phyloP scores from a whole-genome alignment of 345 rosid species.

The Eutrema japonicum region DNA sequence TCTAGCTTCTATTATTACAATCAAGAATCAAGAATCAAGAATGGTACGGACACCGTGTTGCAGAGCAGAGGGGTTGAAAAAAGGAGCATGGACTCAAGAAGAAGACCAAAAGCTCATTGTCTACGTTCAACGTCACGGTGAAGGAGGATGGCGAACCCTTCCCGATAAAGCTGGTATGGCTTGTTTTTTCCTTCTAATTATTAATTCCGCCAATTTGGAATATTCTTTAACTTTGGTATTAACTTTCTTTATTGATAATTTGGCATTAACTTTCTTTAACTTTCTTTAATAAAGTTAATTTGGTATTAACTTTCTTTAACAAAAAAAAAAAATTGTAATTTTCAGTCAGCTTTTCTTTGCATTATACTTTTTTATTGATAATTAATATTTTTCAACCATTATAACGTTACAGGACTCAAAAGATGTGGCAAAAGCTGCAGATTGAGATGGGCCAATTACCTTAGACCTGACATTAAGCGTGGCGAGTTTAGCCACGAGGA shows the following conservation, averaged over 20 bases:
- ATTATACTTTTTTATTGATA: conserved; percentile 5
- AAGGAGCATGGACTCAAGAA: conserved; percentile 55
- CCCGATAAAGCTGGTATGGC: conserved; percentile 54
- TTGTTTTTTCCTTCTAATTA: neutral
- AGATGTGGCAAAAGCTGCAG: conserved; percentile 61
- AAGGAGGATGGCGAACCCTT: conserved; percentile 55
- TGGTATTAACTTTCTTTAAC: too few species aligned
- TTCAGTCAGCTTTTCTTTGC: conserved; percentile 20
- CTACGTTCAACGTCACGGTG: conserved; percentile 45
- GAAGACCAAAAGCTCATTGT: conserved; percentile 50
- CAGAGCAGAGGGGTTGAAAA: conserved; percentile 46
- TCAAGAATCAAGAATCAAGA: conserved; percentile 34
- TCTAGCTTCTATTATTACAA: conserved; percentile 7
- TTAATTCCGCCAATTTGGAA: neutral
- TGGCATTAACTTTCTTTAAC: too few species aligned
- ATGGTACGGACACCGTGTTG: conserved; percentile 52
- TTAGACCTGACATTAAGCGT: conserved; percentile 53
- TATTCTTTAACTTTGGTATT: too few species aligned
- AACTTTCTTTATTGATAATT: too few species aligned
- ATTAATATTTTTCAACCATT: conserved; percentile 2
- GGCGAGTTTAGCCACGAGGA: conserved; percentile 50
- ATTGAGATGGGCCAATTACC: conserved; percentile 54
- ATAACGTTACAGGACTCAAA: conserved; percentile 41
- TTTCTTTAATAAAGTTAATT: too few species aligned
- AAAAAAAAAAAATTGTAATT: too few species aligned